A percentile compares a stretch with the other conserved stretches of the same genome.
Evolutionary conservation across 83 land plant species (phyloP).

Genomic region (Larix sibirica): DNA sequence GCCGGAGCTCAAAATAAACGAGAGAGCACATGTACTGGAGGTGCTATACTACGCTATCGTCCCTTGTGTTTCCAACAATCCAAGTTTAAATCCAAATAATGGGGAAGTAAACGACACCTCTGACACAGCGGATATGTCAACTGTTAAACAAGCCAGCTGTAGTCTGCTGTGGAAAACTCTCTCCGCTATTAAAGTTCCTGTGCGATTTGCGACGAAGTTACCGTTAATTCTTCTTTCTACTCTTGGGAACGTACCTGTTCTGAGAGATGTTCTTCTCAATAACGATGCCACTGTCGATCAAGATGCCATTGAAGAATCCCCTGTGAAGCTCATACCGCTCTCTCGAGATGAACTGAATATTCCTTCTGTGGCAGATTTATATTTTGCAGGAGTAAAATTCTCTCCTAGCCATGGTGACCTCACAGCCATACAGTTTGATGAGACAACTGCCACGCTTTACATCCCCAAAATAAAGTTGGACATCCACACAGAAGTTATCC

Average conservation of each 20-base stretch:
- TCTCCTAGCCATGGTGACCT: neutral
- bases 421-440: neutral
- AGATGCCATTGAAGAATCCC: neutral
- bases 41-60: conserved; percentile 19
- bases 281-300: neutral
- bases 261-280: neutral
- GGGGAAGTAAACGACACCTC: neutral
- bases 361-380: neutral
- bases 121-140: neutral
- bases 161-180: neutral
- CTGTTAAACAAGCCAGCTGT: neutral
- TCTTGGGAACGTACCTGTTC: too few species aligned
- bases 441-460: neutral
- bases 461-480: neutral
- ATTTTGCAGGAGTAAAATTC: neutral
- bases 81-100: too few species aligned
- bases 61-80: neutral
- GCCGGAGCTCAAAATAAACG: neutral
- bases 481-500: neutral
- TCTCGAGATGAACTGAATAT: neutral
- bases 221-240: too few species aligned
- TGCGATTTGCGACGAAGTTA: neutral
- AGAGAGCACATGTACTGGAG: conserved; percentile 16
- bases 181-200: neutral
- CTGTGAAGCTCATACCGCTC: neutral